These are phyloP conservation scores for Rhizophora apiculata DNA, from an alignment of 345 rosid species.

Conservation along the genomic window DNA sequence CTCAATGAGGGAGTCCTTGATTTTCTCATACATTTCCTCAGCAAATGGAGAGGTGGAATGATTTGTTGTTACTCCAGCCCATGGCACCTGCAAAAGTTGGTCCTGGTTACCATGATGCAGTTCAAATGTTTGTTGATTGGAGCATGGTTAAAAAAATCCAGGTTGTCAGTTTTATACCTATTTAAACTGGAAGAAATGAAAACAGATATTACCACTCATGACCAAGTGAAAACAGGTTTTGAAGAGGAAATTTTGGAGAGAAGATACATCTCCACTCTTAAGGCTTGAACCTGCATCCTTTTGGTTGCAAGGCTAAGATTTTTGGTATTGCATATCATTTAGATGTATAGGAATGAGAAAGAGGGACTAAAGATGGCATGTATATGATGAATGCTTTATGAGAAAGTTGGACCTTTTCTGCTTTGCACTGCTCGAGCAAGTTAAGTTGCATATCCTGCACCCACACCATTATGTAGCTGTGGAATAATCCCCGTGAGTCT, in stretches of 20 bases:
- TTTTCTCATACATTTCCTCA: conserved; percentile 86
- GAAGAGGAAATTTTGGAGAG: not conserved
- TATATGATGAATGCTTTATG: not conserved
- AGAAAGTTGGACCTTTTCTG: conserved; percentile 25
- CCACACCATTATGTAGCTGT: conserved; percentile 34
- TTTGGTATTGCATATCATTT: not conserved
- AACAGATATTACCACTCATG: not conserved
- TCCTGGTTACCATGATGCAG: conserved; percentile 4
- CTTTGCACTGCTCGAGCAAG: conserved; percentile 31
- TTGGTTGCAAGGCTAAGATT: not conserved
- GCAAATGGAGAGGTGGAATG: conserved; percentile 92
- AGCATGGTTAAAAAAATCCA: not conserved
- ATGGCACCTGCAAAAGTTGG: conserved; percentile 55
- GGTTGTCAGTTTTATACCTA: not conserved
- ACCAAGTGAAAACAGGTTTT: not conserved
- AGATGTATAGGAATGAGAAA: not conserved
- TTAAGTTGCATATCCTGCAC: conserved; percentile 35
- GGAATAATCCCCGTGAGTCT: conserved; percentile 29
- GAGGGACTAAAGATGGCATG: not conserved
- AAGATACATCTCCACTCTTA: not conserved
- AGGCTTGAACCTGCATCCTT: not conserved
- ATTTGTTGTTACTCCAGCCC: conserved; percentile 82
- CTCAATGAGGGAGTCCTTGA: conserved; percentile 61
- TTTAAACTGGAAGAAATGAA: not conserved
- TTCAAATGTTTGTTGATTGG: not conserved